These are phyloP conservation scores for Starmerella vitae DNA, from an alignment of 805 yeast genomes.

Conservation along the genomic window DNA sequence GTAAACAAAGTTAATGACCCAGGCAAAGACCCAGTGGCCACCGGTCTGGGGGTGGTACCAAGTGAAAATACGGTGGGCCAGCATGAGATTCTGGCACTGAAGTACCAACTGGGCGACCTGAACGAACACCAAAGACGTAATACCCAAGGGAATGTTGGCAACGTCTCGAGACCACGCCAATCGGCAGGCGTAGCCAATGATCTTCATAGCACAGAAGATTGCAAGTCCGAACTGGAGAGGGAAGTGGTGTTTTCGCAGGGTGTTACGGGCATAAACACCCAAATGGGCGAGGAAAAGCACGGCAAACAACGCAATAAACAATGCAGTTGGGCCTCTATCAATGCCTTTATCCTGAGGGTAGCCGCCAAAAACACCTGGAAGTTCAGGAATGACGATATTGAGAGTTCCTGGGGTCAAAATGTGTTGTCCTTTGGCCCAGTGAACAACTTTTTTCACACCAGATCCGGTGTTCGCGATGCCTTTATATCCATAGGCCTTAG, in stretches of 20 bases:
- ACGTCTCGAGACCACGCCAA: conserved; percentile 46
- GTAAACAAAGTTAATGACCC: conserved; percentile 38
- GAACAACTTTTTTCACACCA: conserved; percentile 21
- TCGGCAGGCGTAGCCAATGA: conserved; percentile 48
- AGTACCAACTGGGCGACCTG: conserved; percentile 46
- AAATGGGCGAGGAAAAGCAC: conserved; percentile 38
- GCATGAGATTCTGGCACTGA: conserved; percentile 45
- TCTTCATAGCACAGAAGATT: conserved; percentile 39
- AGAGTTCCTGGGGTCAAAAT: conserved; percentile 15
- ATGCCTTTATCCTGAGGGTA: conserved; percentile 28
- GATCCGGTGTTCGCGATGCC: conserved; percentile 21
- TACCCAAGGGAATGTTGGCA: conserved; percentile 35
- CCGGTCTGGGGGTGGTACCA: conserved; percentile 70
- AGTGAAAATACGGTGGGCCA: conserved; percentile 61
- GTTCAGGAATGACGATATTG: conserved; percentile 15
- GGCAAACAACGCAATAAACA: conserved; percentile 42
- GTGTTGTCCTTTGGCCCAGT: conserved; percentile 11
- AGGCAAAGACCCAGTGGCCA: conserved; percentile 38
- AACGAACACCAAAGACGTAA: conserved; percentile 43
- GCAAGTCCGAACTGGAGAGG: conserved; percentile 42
- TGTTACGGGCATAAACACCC: conserved; percentile 36
- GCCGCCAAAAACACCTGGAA: conserved; percentile 42
- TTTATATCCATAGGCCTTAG: conserved; percentile 11
- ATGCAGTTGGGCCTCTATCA: conserved; percentile 48
- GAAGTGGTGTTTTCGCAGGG: conserved; percentile 46